Percentiles rank a stretch among this genome's conserved stretches.
Conservation (phyloP, 768 basidiomycete genomes). For the Psilocybe cyanescens region DNA sequence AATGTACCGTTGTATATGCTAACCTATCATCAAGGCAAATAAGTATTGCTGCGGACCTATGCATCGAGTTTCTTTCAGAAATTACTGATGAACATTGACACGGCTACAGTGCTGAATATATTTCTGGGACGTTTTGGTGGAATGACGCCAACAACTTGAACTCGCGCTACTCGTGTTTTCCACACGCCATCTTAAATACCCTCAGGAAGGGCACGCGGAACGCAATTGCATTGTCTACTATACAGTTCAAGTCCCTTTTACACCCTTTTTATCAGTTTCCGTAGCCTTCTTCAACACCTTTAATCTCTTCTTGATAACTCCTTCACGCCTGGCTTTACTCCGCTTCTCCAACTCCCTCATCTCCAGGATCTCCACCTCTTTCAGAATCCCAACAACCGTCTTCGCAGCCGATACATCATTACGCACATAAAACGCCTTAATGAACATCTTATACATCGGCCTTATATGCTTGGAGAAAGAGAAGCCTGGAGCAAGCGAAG, state of each 20-base stretch:
- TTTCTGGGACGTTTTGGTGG: no score
- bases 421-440: slow-evolving; percentile 61
- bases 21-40: no score
- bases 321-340: slow-evolving; percentile 33
- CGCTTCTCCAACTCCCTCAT: slow-evolving; percentile 34
- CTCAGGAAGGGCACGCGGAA: no score
- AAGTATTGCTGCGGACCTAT: no score
- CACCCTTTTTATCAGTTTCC: neutral
- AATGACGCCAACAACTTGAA: no score
- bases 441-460: slow-evolving; percentile 76
- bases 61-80: no score
- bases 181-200: no score
- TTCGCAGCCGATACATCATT: slow-evolving; percentile 58
- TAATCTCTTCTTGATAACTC: slow-evolving; percentile 33
- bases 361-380: slow-evolving; percentile 39
- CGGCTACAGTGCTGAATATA: no score
- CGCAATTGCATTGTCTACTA: neutral
- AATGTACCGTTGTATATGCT: no score
- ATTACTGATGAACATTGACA: no score
- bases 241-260: neutral
- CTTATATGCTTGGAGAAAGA: slow-evolving; percentile 62
- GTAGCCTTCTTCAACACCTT: neutral
- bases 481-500: slow-evolving; percentile 43
- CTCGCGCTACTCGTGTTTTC: no score
- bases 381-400: slow-evolving; percentile 58